Evolutionary conservation across 1,139 yeast species (phyloP).

Genomic region (Yamadazyma dushanensis): DNA sequence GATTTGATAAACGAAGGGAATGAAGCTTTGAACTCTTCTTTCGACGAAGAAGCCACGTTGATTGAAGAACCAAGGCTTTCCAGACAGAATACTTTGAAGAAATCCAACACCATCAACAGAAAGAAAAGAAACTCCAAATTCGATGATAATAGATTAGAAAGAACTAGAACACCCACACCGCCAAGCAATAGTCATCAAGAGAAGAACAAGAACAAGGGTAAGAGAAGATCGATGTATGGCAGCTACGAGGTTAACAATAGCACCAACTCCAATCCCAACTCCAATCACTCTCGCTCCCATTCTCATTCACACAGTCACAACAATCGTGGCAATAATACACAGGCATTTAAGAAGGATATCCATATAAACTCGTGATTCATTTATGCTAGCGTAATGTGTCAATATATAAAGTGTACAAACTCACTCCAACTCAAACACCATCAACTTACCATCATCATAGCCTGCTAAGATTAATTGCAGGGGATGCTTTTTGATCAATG

Average conservation of each 20-base stretch:
- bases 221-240: conserved; percentile 20
- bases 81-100: conserved; percentile 30
- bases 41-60: conserved; percentile 38
- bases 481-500: conserved; percentile 15
- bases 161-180: conserved; percentile 29
- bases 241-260: conserved; percentile 14
- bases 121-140: conserved; percentile 21
- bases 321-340: conserved; percentile 5
- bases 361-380: conserved; percentile 8
- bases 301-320: conserved; percentile 1
- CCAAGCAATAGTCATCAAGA: conserved; percentile 18
- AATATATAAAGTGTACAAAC: neutral
- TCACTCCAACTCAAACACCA: conserved; percentile 11
- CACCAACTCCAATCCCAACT: conserved; percentile 10
- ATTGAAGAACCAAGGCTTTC: conserved; percentile 26
- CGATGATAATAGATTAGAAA: conserved; percentile 14
- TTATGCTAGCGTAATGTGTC: conserved; percentile 3
- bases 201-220: conserved; percentile 15
- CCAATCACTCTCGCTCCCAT: conserved; percentile 14
- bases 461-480: conserved; percentile 29
- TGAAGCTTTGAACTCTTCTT: conserved; percentile 33
- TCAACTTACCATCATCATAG: conserved; percentile 38
- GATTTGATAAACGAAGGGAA: conserved; percentile 35
- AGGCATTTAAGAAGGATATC: conserved; percentile 10
- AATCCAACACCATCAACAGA: conserved; percentile 27